Conservation (phyloP, 306 rosid species). For the Datisca glomerata region DNA sequence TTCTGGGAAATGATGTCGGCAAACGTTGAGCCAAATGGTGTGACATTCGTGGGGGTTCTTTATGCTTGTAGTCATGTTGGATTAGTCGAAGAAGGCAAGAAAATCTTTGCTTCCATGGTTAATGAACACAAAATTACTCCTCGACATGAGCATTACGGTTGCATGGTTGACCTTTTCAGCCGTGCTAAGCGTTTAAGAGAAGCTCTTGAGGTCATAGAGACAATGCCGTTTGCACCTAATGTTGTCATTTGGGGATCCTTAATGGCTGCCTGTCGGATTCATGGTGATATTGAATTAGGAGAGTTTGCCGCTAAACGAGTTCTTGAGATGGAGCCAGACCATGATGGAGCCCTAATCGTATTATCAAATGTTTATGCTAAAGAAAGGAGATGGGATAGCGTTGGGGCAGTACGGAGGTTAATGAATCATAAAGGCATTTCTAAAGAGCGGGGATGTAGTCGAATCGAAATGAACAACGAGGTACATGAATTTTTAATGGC, state of each 20-base stretch:
- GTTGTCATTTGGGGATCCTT: slow-evolving; percentile 85
- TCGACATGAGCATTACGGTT: slow-evolving; percentile 73
- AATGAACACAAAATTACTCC: slow-evolving; percentile 52
- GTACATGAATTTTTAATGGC: slow-evolving; percentile 70
- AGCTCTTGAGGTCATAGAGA: slow-evolving; percentile 64
- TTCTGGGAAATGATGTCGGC: slow-evolving; percentile 51
- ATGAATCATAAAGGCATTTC: slow-evolving; percentile 52
- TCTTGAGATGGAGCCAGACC: slow-evolving; percentile 59
- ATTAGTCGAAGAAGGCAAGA: slow-evolving; percentile 49
- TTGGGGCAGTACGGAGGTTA: slow-evolving; percentile 41
- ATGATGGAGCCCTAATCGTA: slow-evolving; percentile 71
- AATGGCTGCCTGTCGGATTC: slow-evolving; percentile 71
- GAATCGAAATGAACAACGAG: slow-evolving; percentile 50
- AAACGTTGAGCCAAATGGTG: slow-evolving; percentile 48
- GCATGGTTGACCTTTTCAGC: slow-evolving; percentile 84
- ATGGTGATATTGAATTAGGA: slow-evolving; percentile 61
- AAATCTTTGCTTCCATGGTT: slow-evolving; percentile 50
- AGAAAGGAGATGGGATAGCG: slow-evolving; percentile 72
- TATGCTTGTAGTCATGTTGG: slow-evolving; percentile 92
- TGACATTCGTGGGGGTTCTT: slow-evolving; percentile 80
- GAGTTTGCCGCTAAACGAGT: slow-evolving; percentile 65
- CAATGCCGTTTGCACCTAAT: slow-evolving; percentile 70
- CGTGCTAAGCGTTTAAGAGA: slow-evolving; percentile 67
- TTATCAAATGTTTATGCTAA: slow-evolving; percentile 74
- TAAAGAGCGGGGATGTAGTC: slow-evolving; percentile 69